Base-by-base conservation (phyloP, 2,329 filamentous ascomycete species). In the Fusarium acutatum region DNA sequence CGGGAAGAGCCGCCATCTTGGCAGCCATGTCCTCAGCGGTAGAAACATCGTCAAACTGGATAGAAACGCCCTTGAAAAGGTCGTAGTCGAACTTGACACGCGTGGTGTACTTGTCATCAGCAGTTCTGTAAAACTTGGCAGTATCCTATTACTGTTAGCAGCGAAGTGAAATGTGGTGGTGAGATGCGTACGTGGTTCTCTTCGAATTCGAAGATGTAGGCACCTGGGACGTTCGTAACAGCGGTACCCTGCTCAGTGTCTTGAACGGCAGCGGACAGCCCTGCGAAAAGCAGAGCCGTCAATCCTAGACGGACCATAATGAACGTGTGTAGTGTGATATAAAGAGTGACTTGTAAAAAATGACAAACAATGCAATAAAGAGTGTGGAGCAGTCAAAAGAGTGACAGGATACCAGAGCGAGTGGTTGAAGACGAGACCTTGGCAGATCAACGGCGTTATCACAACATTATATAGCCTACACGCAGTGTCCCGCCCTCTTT, bases 11-110 rank as follows among this genome's bases (percentile, higher is more conserved):
- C 12, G 81, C 81, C 62, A 89, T 80, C 74, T 83, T 81, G n/a
- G 79, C 77, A 6, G 83, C 84, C 66, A 83, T 81, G 30, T 84
- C 79, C 32, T 85, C 82, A 30, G 86, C 84, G 22, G 81, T 83
- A 24, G 82, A 78, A 43, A 82, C 60, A 73, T 88, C 82, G 61
- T 86, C 81, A 76, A 89, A 84, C 75, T 87, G 83, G 67, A 89
- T 84, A 2, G 88, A 88, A 8, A 83, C 84, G 50, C 87, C 88
- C 78, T 86, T 87, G 83, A 89, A 89, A n/a, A 89, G 81, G 69
- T 84, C 81, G 68, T 83, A 87, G 58, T 86, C 81, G 58, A 88
- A 82, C 60, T 84, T 84, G 82, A 86, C 83, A 58, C 85, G 85
- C 28, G 69, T 71, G 2, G 50, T 71, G 12, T 43, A 71, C 32